These are phyloP conservation scores for Trichomonascaceae sp. DNA, from an alignment of 1,139 yeast genomes.

Conservation along the genomic window DNA sequence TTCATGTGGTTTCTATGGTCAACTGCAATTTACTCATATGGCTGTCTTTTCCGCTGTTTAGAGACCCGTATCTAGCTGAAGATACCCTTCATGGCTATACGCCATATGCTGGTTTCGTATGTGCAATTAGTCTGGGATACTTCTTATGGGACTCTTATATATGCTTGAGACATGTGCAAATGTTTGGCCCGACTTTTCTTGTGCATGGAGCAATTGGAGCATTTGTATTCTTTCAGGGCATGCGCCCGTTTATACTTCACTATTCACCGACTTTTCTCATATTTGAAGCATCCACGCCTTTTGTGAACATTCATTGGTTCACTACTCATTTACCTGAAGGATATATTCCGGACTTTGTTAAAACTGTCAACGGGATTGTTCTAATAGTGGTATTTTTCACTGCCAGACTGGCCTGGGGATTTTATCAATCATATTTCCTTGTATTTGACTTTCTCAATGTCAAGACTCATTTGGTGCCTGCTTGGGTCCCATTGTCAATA, in stretches of 20 bases:
- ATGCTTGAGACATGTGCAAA: constrained; percentile 51
- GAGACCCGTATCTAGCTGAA: constrained; percentile 48
- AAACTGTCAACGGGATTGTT: constrained; percentile 61
- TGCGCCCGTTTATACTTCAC: constrained; percentile 71
- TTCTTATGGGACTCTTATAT: constrained; percentile 85
- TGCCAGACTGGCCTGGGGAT: constrained; percentile 83
- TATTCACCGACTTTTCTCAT: constrained; percentile 79
- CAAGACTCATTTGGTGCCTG: constrained; percentile 30
- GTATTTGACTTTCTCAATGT: constrained; percentile 14
- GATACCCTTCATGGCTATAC: constrained; percentile 54
- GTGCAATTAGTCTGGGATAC: constrained; percentile 73
- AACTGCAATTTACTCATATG: constrained; percentile 60
- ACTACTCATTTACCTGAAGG: constrained; percentile 64
- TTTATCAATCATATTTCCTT: constrained; percentile 52
- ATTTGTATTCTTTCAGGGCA: constrained; percentile 58
- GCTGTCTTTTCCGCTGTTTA: constrained; percentile 54
- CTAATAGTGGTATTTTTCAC: constrained; percentile 66
- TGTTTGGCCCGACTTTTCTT: constrained; percentile 79
- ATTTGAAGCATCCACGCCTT: constrained; percentile 91
- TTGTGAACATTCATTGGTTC: constrained; percentile 88
- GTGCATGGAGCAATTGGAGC: constrained; percentile 83
- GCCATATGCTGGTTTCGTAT: constrained; percentile 68
- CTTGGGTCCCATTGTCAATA: constrained; percentile 45
- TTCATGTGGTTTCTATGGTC: constrained; percentile 83
- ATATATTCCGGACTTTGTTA: constrained; percentile 44